Base-by-base conservation (phyloP, 1,139 yeast species). In the Kurtzmaniella quercitrusa region DNA sequence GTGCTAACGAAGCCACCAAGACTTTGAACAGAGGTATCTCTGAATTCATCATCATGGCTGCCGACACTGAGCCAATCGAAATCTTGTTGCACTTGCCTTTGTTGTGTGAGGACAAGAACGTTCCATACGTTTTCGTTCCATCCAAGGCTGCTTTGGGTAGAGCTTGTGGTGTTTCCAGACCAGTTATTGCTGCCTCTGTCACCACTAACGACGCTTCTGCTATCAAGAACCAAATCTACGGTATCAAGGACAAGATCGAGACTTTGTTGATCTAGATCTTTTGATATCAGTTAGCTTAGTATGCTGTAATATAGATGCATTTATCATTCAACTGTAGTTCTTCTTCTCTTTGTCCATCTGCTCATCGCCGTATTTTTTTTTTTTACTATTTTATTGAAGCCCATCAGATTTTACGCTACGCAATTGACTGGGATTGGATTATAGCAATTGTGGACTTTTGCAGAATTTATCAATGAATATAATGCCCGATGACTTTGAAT, bases 131-230 rank as follows among this genome's bases (percentile, higher is more conserved):
- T 52, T 93, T 93, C 59, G 98, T 94, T 54, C 97, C 98, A 54
- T 89, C 98, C 59, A 93, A 93, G 80, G 85, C 95, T 60, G 98
- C 98, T 53, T 80, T 94, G 60, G 98, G 99, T 68, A 88, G 98
- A 78, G 98, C 98, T 60, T 93, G 98, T 78, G 99, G 98, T 76
- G 98, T 94, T 55, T 88, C 98, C 48, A 87, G 99, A 80, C 98
- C 98, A 54, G 98, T 94, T 48, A 91, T 93, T 66, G 95, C 98
- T 65, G 98, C 98, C 53, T 87, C 96, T 51, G 95, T 94, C 65
- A 94, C 99, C 65, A 82, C 98, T 54, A 93, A 94, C 75, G 99
- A 94, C 65, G 96, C 97, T 60, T 89, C 98, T 57, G 88, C 96
- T 61, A 86, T 94, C 76, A 89, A 89, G 82, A 88, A 78, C 80